These are phyloP conservation scores for Xylaria venustula DNA, from an alignment of 495 filamentous ascomycete species.

Conservation along the genomic window DNA sequence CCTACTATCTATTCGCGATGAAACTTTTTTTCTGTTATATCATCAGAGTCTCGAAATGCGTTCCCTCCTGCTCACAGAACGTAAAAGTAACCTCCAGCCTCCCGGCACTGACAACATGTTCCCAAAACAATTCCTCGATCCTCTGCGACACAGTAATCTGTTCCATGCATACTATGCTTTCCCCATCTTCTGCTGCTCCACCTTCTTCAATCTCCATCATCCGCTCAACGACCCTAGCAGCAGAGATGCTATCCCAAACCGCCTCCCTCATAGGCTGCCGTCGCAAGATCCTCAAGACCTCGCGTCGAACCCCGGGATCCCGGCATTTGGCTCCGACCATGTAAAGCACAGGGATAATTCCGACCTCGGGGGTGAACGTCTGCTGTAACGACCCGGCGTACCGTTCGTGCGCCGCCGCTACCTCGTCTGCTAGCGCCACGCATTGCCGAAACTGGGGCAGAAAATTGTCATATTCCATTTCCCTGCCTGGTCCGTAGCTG, in stretches of 20 bases:
- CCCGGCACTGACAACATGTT: slow-evolving; percentile 14
- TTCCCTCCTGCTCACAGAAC: slow-evolving; percentile 22
- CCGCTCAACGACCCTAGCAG: slow-evolving; percentile 29
- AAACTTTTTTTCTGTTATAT: slow-evolving; percentile 9
- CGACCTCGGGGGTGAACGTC: slow-evolving; percentile 20
- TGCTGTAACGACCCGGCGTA: slow-evolving; percentile 11
- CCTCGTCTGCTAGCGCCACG: neutral
- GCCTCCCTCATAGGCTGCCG: slow-evolving; percentile 30
- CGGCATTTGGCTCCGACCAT: slow-evolving; percentile 34
- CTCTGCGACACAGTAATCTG: slow-evolving; percentile 23
- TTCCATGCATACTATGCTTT: slow-evolving; percentile 24
- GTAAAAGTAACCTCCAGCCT: slow-evolving; percentile 32
- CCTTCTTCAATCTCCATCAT: slow-evolving; percentile 29
- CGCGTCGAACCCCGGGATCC: slow-evolving; percentile 27
- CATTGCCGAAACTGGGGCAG: slow-evolving; percentile 16
- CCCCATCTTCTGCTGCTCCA: neutral
- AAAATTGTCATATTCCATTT: slow-evolving; percentile 19
- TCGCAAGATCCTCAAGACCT: slow-evolving; percentile 26
- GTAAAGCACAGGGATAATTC: slow-evolving; percentile 24
- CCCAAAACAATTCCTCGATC: slow-evolving; percentile 25
- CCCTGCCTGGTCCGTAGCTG: slow-evolving; percentile 15
- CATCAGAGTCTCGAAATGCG: slow-evolving; percentile 22
- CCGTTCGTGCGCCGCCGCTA: slow-evolving; percentile 1
- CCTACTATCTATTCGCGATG: no score
- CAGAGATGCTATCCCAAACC: slow-evolving; percentile 31